phyloP scores from a whole-genome alignment of 139 green algal species.

The Micromonas commoda region DNA sequence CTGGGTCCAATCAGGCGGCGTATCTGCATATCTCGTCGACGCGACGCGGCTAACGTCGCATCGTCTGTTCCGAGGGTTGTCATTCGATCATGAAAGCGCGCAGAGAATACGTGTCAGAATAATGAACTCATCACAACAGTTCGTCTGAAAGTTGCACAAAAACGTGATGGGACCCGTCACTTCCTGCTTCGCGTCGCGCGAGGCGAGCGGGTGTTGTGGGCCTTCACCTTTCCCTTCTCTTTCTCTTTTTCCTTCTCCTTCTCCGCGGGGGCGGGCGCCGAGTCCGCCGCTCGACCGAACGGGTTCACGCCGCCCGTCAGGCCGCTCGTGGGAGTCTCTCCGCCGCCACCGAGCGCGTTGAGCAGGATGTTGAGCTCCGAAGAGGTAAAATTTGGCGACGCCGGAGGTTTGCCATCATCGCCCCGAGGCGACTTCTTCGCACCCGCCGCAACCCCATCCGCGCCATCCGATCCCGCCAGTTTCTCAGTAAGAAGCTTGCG shows the following conservation, averaged over 20 bases:
- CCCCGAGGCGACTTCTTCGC: neutral
- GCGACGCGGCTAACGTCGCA: no score
- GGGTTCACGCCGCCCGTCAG: no score
- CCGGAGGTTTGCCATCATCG: neutral
- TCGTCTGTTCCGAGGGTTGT: no score
- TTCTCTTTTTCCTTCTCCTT: neutral
- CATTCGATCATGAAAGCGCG: no score
- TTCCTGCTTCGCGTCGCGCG: neutral
- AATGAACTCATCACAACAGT: no score
- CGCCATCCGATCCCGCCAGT: neutral
- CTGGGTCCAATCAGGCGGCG: no score
- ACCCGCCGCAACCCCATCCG: neutral
- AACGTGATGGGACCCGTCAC: neutral
- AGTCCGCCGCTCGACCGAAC: neutral
- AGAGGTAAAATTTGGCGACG: neutral
- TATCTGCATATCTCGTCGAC: no score
- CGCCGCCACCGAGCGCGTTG: neutral
- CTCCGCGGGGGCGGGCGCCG: neutral
- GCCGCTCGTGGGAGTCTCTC: neutral
- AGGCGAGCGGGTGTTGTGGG: no score
- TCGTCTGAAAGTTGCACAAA: neutral
- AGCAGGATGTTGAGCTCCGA: slow-evolving; percentile 15
- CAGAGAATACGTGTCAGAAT: no score
- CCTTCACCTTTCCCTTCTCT: neutral
- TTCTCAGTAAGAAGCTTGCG: neutral